These are phyloP conservation scores for Dryas integrifolia DNA, from an alignment of 331 rosid genomes.

Conservation along the genomic window DNA sequence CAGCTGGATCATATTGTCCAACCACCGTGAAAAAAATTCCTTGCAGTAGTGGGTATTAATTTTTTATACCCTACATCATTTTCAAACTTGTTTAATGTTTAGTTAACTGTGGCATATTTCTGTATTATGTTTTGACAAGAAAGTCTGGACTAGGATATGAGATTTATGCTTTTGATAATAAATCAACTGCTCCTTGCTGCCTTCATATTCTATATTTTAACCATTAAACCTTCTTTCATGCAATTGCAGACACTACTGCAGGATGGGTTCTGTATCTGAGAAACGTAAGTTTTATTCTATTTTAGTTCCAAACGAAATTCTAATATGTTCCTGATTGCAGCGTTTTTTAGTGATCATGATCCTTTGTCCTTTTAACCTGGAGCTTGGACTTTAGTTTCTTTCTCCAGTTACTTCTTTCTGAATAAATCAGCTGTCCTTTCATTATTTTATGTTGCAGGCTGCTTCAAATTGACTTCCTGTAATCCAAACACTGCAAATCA, in stretches of 20 bases:
- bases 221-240: conserved; percentile 19
- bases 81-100: background rate
- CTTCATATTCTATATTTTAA: conserved; percentile 25
- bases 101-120: background rate
- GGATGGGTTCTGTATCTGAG: conserved; percentile 84
- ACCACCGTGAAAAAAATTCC: conserved; percentile 53
- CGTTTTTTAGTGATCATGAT: background rate
- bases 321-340: background rate
- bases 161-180: background rate
- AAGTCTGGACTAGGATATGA: background rate
- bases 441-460: conserved; percentile 54
- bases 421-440: conserved; percentile 33
- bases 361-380: background rate
- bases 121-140: background rate
- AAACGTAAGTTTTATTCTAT: conserved; percentile 51
- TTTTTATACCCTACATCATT: conserved; percentile 20
- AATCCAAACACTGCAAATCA: conserved; percentile 68
- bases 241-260: conserved; percentile 80
- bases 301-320: background rate
- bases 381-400: conserved; percentile 1
- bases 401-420: conserved; percentile 3
- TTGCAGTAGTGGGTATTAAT: conserved; percentile 78
- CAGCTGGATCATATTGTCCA: conserved; percentile 92
- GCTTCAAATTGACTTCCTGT: conserved; percentile 88
- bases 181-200: background rate